Evolutionary conservation across 768 basidiomycete species (phyloP), one percentile per base, ranked within the genome.

Genomic region (Harrya chromipes): DNA sequence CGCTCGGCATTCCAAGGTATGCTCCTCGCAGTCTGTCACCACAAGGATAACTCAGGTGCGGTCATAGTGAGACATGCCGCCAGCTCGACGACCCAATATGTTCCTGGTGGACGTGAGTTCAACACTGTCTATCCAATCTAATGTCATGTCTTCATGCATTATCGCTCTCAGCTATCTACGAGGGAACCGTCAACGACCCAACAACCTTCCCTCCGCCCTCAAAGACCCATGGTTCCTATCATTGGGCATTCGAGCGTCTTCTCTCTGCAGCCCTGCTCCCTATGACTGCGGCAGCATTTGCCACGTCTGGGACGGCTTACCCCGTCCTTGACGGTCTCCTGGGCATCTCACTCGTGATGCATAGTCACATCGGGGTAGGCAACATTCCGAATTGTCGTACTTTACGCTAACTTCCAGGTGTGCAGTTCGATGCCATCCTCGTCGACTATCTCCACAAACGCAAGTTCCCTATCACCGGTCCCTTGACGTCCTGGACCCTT

Each of bases 111-210:
- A 61, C 85, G 84, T 85, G 64, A 61, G 84, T 82, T 20, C 16
- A 16, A 1, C 23, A 20, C 20, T 27, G 7, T 38, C 17, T 11
- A 26, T 45, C 16, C 14, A 14, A 33, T 49, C 21, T 2, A 33
- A n/a, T 16, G 8, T 16, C 37, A 24, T 19, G 8, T 40, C n/a
- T 42, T 46, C 16, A 58, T 0, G 14, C 8, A 1, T 24, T 14
- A 39, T 38, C 17, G 2, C 29, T 26, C 24, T 16, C 54, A 91
- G 93, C 94, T 51, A 80, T 97, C 63, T 81, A 87, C 72, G 82
- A 82, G 66, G 97, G 95, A 43, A 89, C 91, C 26, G 94, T 93
- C 52, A 98, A 99, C 72, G 97, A 99, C 67, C 89, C 94, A 2
- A 93, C 90, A 2, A 74, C 83, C 9, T 97, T 95, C 75, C 94